Base-by-base conservation (phyloP, 2,329 filamentous ascomycete species). In the Sclerotinia subarctica region DNA sequence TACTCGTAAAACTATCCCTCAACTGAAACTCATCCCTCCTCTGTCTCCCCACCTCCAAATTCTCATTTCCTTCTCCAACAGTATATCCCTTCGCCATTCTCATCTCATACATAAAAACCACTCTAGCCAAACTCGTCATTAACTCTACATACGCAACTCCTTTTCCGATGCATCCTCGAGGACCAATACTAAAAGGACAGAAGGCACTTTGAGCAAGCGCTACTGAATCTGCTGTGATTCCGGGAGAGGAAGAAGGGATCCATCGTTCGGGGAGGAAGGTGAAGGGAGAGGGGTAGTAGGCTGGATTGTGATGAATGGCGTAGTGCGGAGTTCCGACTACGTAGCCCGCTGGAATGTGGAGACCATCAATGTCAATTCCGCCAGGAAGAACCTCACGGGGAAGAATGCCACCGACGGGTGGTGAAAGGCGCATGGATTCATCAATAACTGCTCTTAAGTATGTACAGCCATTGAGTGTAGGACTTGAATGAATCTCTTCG, bases 1-100 rank as follows among this genome's bases (percentile, higher is more conserved):
- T 81, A 73, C 88, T 90, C 44, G 90, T 91, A 78, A 93, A 93
- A 24, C 86, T 89, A 76, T 93, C 90, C 64, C 84, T 79, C 68
- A 92, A 80, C 80, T 92, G 90, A 77, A 88, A 91, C 81, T 93
- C 90, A 1, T 75, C 79, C 24, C 75, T 76, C 58, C 84, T 81
- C 67, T 87, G 82, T 57, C 87, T 81, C 0, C 87, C 87, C 79
- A 80, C 84, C 74, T 84, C 85, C 10, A 81, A 75, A 42, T 79
- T 80, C 3, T 76, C 72, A 56, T 78, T 79, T 7, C 86, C 85
- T 79, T 87, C 84, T 11, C 83, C 84, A 5, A 83, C 82, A 69
- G 85, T 85, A 11, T 35, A 72, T 32, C 74, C 74, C 51, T 71
- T 70, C 32, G 71, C 72, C 26, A 71, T 52, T 42, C 70, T 71